Conservation (phyloP, 1,284 basidiomycete species). For the Ceratobasidium papillatum region DNA sequence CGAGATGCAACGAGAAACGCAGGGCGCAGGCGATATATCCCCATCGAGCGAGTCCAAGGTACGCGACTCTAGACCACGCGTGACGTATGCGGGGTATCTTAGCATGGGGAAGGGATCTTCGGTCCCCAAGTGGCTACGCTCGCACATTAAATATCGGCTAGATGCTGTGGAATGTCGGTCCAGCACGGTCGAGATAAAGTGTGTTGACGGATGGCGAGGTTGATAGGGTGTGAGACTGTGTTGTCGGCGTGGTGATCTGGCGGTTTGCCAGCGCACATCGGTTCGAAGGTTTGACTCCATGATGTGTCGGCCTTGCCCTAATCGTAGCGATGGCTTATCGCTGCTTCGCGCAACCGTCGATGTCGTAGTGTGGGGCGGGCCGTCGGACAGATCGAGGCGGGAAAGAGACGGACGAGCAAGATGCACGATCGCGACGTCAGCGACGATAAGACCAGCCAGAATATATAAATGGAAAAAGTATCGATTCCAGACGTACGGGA, state of each 20-base stretch:
- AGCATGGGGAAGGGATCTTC: not conserved
- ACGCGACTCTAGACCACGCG: not conserved
- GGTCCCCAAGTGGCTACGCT: not conserved
- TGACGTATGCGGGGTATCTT: constrained; percentile 25
- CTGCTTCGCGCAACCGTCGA: not conserved
- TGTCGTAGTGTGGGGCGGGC: not conserved
- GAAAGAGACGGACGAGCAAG: not conserved
- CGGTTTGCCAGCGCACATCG: not conserved
- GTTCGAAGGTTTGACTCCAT: not conserved
- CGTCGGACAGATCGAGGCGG: not conserved
- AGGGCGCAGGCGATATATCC: constrained; percentile 24
- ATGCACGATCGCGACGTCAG: not conserved
- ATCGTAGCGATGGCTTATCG: constrained; percentile 4
- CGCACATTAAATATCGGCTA: not conserved
- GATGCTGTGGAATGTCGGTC: no score
- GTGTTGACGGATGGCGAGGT: not conserved
- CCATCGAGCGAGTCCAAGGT: constrained; percentile 2
- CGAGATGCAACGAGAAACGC: not conserved
- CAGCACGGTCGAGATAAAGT: not conserved
- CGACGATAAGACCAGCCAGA: not conserved
- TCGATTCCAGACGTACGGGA: not conserved
- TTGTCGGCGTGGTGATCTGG: not conserved
- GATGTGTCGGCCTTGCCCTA: not conserved
- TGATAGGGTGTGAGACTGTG: not conserved
- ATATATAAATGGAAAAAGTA: not conserved